These are phyloP conservation scores for Sugiyamaella lignohabitans DNA, from an alignment of 805 yeast genomes.

Conservation along the genomic window DNA sequence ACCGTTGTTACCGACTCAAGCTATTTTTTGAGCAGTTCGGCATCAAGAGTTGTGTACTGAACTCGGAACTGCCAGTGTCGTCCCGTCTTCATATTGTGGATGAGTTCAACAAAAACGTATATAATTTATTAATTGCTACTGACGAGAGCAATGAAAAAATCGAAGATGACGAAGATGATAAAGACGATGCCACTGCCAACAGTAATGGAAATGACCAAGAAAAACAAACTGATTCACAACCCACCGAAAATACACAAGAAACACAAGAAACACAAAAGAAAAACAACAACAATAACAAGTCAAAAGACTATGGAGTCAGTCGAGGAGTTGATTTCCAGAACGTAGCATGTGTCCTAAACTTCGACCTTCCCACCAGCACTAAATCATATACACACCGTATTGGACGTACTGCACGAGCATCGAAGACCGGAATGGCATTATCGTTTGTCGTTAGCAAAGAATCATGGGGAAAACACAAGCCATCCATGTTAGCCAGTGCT, in stretches of 20 bases:
- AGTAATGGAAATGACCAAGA: constrained; percentile 21
- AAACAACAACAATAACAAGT: constrained; percentile 36
- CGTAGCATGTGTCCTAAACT: constrained; percentile 93
- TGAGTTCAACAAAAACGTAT: constrained; percentile 86
- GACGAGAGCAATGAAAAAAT: constrained; percentile 69
- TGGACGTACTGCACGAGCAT: constrained; percentile 98
- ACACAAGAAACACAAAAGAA: constrained; percentile 4
- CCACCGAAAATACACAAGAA: constrained; percentile 11
- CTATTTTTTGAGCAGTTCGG: constrained; percentile 94
- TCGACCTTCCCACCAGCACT: constrained; percentile 86
- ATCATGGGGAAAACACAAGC: constrained; percentile 84
- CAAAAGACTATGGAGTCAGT: constrained; percentile 85
- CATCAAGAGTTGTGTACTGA: constrained; percentile 76
- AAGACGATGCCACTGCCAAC: constrained; percentile 21
- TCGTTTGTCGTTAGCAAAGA: constrained; percentile 82
- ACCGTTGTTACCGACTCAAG: constrained; percentile 89
- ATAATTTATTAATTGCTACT: constrained; percentile 84
- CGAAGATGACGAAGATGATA: constrained; percentile 40
- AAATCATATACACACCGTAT: constrained; percentile 87
- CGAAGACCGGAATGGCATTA: constrained; percentile 88
- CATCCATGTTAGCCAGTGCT: constrained; percentile 63
- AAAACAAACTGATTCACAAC: constrained; percentile 8
- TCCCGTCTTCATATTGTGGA: constrained; percentile 94
- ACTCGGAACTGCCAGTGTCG: constrained; percentile 87
- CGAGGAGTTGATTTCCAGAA: constrained; percentile 95